Conservation (phyloP, 2,329 filamentous ascomycete genomes). For the Hymenoscyphus repandus region DNA sequence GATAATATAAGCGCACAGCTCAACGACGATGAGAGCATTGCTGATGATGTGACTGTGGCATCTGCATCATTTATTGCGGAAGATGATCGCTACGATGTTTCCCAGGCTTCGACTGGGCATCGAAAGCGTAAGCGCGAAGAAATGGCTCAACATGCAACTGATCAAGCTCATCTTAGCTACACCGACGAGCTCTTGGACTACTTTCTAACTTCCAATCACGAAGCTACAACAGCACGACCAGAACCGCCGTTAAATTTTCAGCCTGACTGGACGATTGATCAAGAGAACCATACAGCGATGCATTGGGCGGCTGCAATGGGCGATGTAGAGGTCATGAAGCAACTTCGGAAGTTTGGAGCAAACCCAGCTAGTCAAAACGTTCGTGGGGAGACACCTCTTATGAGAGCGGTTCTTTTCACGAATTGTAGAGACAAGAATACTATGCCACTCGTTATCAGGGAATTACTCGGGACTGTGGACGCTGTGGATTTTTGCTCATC, state of each 20-base stretch:
- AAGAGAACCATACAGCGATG: constrained; percentile 84
- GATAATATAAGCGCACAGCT: constrained; percentile 58
- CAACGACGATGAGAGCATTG: constrained; percentile 68
- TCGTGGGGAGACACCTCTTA: constrained; percentile 82
- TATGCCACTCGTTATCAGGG: constrained; percentile 77
- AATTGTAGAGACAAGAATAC: constrained; percentile 94
- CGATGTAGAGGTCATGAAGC: constrained; percentile 83
- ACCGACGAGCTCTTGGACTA: constrained; percentile 93
- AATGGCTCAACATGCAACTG: constrained; percentile 58
- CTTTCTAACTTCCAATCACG: constrained; percentile 79
- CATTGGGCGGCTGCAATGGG: constrained; percentile 99
- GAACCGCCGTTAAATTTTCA: constrained; percentile 82
- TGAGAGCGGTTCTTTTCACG: constrained; percentile 91
- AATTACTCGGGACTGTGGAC: constrained; percentile 77
- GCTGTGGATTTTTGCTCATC: constrained; percentile 74
- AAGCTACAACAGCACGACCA: constrained; percentile 55
- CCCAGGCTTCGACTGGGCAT: constrained; percentile 57
- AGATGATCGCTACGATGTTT: constrained; percentile 69
- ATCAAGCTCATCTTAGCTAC: constrained; percentile 85
- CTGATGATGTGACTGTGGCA: constrained; percentile 76
- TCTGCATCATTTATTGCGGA: constrained; percentile 83
- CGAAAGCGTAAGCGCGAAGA: constrained; percentile 75
- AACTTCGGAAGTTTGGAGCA: constrained; percentile 77
- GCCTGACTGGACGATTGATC: constrained; percentile 87
- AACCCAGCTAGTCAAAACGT: constrained; percentile 65